A percentile compares a stretch with the other conserved stretches of the same genome.
Conservation (phyloP, 805 yeast species). For the Candida schatavii region DNA sequence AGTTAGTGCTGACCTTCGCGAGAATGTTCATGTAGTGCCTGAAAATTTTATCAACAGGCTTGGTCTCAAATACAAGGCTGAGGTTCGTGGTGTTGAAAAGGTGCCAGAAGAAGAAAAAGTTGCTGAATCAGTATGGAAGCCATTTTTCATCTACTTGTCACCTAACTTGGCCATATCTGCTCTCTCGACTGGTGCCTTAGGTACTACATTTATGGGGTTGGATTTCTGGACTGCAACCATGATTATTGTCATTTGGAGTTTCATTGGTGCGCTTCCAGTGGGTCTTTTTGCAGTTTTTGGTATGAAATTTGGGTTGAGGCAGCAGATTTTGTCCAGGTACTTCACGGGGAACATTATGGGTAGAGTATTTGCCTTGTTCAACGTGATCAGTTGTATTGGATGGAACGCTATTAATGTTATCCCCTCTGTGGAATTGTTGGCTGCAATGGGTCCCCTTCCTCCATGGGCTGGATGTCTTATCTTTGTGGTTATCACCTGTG, state of each 20-base stretch:
- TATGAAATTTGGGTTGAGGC: constrained; percentile 39
- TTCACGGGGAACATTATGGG: constrained; percentile 32
- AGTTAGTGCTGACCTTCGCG: background rate
- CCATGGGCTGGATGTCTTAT: constrained; percentile 36
- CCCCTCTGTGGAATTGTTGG: constrained; percentile 28
- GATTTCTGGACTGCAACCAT: constrained; percentile 32
- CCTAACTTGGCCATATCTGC: constrained; percentile 37
- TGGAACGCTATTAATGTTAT: constrained; percentile 34
- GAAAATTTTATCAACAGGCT: constrained; percentile 19
- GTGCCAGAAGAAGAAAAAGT: constrained; percentile 23
- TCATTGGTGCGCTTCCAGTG: constrained; percentile 37
- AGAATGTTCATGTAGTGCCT: background rate
- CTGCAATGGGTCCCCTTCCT: constrained; percentile 26
- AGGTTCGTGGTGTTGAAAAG: constrained; percentile 26
- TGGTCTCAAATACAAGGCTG: constrained; percentile 24
- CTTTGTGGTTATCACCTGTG: constrained; percentile 27
- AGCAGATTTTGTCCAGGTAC: constrained; percentile 28
- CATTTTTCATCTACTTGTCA: constrained; percentile 26
- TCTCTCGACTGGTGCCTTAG: constrained; percentile 35
- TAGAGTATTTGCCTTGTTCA: constrained; percentile 25
- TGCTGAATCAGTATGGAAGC: constrained; percentile 15
- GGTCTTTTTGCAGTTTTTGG: constrained; percentile 38
- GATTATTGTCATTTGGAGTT: constrained; percentile 29
- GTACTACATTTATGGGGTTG: constrained; percentile 29
- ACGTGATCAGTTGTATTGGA: constrained; percentile 29